Conservation (phyloP, 768 basidiomycete genomes). For the Tricholoma furcatifolium region DNA sequence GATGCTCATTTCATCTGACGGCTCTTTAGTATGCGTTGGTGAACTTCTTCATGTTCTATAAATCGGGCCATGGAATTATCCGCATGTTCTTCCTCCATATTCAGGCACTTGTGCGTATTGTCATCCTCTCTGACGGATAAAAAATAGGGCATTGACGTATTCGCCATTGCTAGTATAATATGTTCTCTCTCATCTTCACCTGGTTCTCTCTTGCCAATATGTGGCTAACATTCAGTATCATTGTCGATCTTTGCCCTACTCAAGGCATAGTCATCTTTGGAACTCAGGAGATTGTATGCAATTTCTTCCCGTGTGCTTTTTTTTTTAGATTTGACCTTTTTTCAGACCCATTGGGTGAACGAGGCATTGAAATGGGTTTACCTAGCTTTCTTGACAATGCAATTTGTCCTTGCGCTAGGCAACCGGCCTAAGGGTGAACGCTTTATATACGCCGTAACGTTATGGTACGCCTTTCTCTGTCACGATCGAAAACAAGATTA, state of each 20-base stretch:
- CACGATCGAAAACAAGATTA: background rate
- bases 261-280: constrained; percentile 66
- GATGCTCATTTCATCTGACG: background rate
- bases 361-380: constrained; percentile 83
- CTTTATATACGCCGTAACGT: constrained; percentile 64
- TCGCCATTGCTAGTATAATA: constrained; percentile 62
- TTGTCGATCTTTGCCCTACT: constrained; percentile 79
- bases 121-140: background rate
- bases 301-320: background rate
- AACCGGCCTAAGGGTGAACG: constrained; percentile 90
- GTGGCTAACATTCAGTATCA: constrained; percentile 95
- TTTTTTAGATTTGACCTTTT: background rate
- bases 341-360: constrained; percentile 88
- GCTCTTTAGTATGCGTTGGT: constrained; percentile 78
- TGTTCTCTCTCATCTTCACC: constrained; percentile 81
- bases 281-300: constrained; percentile 61
- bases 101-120: constrained; percentile 73
- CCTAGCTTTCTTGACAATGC: constrained; percentile 79
- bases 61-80: constrained; percentile 81
- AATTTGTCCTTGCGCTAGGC: constrained; percentile 61
- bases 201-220: constrained; percentile 94
- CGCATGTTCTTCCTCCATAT: constrained; percentile 97
- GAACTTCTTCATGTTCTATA: constrained; percentile 89
- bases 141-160: background rate
- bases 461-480: constrained; percentile 50